These are phyloP conservation scores for Neurospora terricola DNA, from an alignment of 495 filamentous ascomycete genomes.

Conservation along the genomic window DNA sequence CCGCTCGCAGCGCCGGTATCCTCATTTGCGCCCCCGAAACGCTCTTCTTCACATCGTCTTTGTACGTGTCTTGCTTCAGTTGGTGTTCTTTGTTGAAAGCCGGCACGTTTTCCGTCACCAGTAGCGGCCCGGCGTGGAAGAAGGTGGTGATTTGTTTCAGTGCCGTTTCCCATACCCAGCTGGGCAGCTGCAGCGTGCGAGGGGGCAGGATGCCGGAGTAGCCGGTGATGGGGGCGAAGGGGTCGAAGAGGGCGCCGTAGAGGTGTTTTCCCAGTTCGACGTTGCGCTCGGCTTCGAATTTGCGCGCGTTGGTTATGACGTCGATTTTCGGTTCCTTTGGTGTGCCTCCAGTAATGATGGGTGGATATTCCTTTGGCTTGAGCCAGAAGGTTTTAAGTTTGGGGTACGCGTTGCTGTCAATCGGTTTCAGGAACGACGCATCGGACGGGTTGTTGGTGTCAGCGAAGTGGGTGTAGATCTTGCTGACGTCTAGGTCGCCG, in stretches of 20 bases:
- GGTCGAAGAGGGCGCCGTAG: conserved; percentile 35
- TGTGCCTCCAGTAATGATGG: conserved; percentile 9
- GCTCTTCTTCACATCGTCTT: neutral
- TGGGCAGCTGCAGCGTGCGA: conserved; percentile 22
- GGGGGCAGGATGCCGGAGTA: conserved; percentile 33
- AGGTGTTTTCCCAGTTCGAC: neutral
- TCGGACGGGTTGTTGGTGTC: neutral
- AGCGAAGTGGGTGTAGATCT: conserved; percentile 24
- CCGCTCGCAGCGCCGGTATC: conserved; percentile 13
- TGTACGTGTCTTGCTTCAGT: conserved; percentile 6
- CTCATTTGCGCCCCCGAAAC: conserved; percentile 5
- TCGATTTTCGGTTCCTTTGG: conserved; percentile 14
- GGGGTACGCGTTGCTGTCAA: conserved; percentile 16
- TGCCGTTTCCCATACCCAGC: conserved; percentile 35
- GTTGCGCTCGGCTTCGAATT: conserved; percentile 8
- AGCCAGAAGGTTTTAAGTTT: conserved; percentile 17
- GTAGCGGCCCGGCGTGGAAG: conserved; percentile 33
- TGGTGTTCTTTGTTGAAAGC: conserved; percentile 7
- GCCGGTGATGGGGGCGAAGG: conserved; percentile 31
- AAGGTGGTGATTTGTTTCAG: conserved; percentile 37
- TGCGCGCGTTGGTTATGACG: neutral
- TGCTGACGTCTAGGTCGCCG: conserved; percentile 19
- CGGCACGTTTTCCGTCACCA: conserved; percentile 22
- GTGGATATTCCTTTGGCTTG: conserved; percentile 7
- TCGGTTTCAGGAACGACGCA: conserved; percentile 2